Conservation (phyloP, 352 stramenopile species). For the Lagenidium giganteum region DNA sequence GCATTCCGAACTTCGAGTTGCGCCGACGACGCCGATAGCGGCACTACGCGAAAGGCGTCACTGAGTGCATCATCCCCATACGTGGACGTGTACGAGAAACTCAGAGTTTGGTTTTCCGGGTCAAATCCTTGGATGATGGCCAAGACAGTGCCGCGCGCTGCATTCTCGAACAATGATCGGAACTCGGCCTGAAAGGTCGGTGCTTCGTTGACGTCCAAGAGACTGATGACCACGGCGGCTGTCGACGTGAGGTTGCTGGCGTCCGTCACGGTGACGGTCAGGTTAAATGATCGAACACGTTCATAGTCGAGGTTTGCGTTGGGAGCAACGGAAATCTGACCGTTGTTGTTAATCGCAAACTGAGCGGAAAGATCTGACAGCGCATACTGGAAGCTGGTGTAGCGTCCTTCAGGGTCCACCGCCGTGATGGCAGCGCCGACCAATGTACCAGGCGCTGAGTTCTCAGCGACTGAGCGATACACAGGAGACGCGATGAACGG, state of each 20-base stretch:
- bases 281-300: conserved; percentile 1
- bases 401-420: conserved; percentile 19
- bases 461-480: conserved; percentile 8
- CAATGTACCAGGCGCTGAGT: not conserved
- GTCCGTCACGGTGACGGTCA: conserved; percentile 21
- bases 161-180: conserved; percentile 30
- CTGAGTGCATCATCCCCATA: conserved; percentile 15
- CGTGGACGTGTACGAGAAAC: conserved; percentile 24
- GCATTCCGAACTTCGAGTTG: conserved; percentile 39
- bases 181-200: conserved; percentile 15
- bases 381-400: conserved; percentile 10
- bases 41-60: conserved; percentile 31
- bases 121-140: conserved; percentile 29
- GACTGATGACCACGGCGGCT: conserved; percentile 10
- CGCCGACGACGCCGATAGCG: conserved; percentile 22
- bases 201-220: conserved; percentile 29
- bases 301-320: conserved; percentile 17
- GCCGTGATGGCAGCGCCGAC: conserved; percentile 7
- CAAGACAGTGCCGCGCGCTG: conserved; percentile 31
- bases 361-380: not conserved
- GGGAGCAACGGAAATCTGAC: conserved; percentile 7
- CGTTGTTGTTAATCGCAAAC: conserved; percentile 5
- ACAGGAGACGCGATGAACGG: conserved; percentile 4
- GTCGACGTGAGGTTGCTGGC: conserved; percentile 9
- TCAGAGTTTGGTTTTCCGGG: conserved; percentile 44